Percentiles rank a stretch among this genome's conserved stretches.
phyloP scores from a whole-genome alignment of 176 grass and related monocot species.

The Cenchrus purpureus region DNA sequence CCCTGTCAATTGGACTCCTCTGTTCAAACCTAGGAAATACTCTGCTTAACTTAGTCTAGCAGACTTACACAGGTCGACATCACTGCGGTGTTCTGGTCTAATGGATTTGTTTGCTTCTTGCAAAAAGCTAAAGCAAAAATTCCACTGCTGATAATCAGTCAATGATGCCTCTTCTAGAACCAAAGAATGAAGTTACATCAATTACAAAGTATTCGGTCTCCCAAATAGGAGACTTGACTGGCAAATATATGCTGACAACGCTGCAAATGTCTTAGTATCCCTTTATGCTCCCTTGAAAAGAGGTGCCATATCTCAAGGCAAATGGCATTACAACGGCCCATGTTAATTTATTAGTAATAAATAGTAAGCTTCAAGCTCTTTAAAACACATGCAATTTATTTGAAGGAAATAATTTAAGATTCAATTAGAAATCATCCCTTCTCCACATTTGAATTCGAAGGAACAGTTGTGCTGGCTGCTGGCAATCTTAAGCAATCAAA shows the following conservation, averaged over 20 bases:
- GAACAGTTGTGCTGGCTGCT: not conserved
- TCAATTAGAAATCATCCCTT: not conserved
- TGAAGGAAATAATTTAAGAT: not conserved
- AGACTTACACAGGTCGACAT: constrained; percentile 20
- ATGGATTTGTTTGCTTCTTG: constrained; percentile 37
- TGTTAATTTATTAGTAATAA: not conserved
- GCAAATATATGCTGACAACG: not conserved
- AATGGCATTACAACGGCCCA: not conserved
- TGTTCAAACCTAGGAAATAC: constrained; percentile 41
- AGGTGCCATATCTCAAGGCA: not conserved
- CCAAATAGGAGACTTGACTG: constrained; percentile 27
- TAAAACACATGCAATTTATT: not conserved
- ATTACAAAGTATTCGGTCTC: not conserved
- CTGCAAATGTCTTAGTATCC: not conserved
- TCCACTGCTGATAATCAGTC: constrained; percentile 22
- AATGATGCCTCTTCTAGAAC: constrained; percentile 42
- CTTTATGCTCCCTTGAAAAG: not conserved
- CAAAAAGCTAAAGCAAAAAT: constrained; percentile 12
- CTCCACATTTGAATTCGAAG: not conserved
- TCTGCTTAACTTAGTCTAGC: constrained; percentile 11
- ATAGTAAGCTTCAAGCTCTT: not conserved
- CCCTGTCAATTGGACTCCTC: constrained; percentile 38
- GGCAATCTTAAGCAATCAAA: constrained; percentile 13
- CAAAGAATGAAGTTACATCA: constrained; percentile 12
- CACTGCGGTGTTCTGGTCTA: not conserved